Conservation (phyloP, 2,329 filamentous ascomycete species). For the Microsporum canis region DNA sequence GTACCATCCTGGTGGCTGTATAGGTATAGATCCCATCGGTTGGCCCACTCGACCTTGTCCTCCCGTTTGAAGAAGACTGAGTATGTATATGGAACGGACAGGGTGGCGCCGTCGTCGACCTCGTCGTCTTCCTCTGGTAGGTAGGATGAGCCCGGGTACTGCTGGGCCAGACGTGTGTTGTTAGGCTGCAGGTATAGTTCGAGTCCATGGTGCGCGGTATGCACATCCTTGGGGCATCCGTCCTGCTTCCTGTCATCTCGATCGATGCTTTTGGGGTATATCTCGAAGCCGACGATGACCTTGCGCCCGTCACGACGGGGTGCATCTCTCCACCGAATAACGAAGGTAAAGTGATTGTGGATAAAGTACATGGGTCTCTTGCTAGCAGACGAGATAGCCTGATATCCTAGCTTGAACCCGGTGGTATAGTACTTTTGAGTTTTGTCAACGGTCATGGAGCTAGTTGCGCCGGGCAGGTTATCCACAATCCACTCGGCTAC, state of each 20-base stretch:
- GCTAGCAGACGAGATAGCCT: constrained; percentile 50
- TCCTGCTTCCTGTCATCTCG: constrained; percentile 48
- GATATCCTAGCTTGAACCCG: constrained; percentile 78
- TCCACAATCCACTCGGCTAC: constrained; percentile 92
- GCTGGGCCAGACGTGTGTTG: constrained; percentile 43
- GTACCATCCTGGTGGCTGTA: constrained; percentile 73
- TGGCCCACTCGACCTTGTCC: constrained; percentile 65
- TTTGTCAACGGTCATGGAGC: constrained; percentile 77
- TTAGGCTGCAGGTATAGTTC: constrained; percentile 59
- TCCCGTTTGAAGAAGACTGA: constrained; percentile 85
- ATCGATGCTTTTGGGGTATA: constrained; percentile 75
- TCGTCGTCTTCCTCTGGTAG: constrained; percentile 46
- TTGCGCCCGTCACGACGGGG: constrained; percentile 59
- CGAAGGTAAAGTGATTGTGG: constrained; percentile 80
- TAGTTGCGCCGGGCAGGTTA: constrained; percentile 78
- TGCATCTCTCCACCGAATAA: constrained; percentile 65
- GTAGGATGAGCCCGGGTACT: constrained; percentile 51
- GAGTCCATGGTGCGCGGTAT: constrained; percentile 49
- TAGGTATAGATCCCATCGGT: constrained; percentile 82
- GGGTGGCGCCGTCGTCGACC: constrained; percentile 51
- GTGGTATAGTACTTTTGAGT: constrained; percentile 77
- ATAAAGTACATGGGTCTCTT: constrained; percentile 59
- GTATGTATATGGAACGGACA: constrained; percentile 75
- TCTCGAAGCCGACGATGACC: constrained; percentile 78
- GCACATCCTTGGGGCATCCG: constrained; percentile 58